These are phyloP conservation scores for Peniophora sp. DNA, from an alignment of 1,284 basidiomycete species.

Conservation along the genomic window DNA sequence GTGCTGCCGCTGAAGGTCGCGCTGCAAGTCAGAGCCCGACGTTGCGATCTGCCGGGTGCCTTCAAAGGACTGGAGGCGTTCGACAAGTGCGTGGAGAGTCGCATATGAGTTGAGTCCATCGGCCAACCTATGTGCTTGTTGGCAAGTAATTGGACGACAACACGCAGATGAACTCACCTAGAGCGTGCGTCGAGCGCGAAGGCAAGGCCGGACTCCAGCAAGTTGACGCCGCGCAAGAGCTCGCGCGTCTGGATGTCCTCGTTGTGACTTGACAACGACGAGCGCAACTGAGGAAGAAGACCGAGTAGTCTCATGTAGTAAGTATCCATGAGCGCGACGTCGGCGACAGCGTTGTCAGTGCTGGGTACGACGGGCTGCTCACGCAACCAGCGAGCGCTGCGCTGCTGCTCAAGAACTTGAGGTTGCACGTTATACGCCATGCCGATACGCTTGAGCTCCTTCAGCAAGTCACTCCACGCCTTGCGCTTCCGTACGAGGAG, in stretches of 20 bases:
- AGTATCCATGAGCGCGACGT: slow-evolving; percentile 39
- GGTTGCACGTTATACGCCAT: slow-evolving; percentile 70
- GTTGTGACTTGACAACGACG: slow-evolving; percentile 65
- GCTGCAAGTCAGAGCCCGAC: slow-evolving; percentile 20
- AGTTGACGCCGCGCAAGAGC: slow-evolving; percentile 70
- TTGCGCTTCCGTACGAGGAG: slow-evolving; percentile 81
- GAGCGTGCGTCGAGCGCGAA: slow-evolving; percentile 44
- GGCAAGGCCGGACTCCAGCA: slow-evolving; percentile 74
- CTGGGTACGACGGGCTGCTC: slow-evolving; percentile 44
- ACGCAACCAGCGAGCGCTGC: slow-evolving; percentile 59
- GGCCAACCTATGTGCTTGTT: slow-evolving; percentile 4
- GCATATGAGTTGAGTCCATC: slow-evolving; percentile 2
- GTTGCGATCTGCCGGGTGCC: slow-evolving; percentile 17
- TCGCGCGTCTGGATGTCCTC: slow-evolving; percentile 81
- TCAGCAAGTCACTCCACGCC: slow-evolving; percentile 87
- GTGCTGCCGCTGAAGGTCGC: slow-evolving; percentile 22
- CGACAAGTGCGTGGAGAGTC: slow-evolving; percentile 1
- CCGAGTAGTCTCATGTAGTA: slow-evolving; percentile 73
- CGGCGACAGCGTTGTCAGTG: slow-evolving; percentile 9
- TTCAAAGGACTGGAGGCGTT: slow-evolving; percentile 12
- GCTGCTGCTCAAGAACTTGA: slow-evolving; percentile 59
- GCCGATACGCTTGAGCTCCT: slow-evolving; percentile 81
- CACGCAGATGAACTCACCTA: slow-evolving; percentile 25
- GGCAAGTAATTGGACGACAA: background rate
- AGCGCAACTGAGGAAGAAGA: slow-evolving; percentile 63